Evolutionary conservation across 2,329 filamentous ascomycete genomes (phyloP).

Genomic region (Rachicladosporium sp.): DNA sequence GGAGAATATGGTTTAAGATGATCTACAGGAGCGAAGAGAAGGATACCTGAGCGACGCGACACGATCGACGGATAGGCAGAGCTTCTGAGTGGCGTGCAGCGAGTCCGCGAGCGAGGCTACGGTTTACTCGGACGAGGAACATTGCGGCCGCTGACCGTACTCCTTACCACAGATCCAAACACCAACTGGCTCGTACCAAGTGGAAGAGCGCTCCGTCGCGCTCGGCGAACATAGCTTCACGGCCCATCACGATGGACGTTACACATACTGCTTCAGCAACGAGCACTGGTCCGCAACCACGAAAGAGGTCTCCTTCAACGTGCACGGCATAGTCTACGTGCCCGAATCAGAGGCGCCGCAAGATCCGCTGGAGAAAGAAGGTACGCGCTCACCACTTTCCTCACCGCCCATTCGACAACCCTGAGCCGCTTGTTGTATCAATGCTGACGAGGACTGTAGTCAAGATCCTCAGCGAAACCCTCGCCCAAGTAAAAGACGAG

Average conservation of each 20-base stretch:
- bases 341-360: slow-evolving; percentile 71
- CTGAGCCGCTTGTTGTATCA: background rate
- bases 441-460: slow-evolving; percentile 40
- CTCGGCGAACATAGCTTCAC: slow-evolving; percentile 90
- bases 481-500: slow-evolving; percentile 91
- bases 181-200: slow-evolving; percentile 61
- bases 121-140: no score
- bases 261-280: slow-evolving; percentile 97
- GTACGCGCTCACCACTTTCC: slow-evolving; percentile 35
- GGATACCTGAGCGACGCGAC: background rate
- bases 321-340: slow-evolving; percentile 96
- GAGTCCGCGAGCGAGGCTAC: no score
- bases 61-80: background rate
- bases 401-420: no score
- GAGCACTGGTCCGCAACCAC: slow-evolving; percentile 92
- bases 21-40: background rate
- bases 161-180: slow-evolving; percentile 53
- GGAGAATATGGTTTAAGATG: background rate
- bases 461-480: slow-evolving; percentile 67
- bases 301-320: slow-evolving; percentile 98
- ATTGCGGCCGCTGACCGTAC: no score
- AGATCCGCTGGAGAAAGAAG: slow-evolving; percentile 84
- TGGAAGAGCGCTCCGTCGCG: slow-evolving; percentile 68
- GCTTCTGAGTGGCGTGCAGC: background rate
- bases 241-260: slow-evolving; percentile 74